These are phyloP conservation scores for Buxus sempervirens DNA, from an alignment of 164 flowering plant species.

Conservation along the genomic window DNA sequence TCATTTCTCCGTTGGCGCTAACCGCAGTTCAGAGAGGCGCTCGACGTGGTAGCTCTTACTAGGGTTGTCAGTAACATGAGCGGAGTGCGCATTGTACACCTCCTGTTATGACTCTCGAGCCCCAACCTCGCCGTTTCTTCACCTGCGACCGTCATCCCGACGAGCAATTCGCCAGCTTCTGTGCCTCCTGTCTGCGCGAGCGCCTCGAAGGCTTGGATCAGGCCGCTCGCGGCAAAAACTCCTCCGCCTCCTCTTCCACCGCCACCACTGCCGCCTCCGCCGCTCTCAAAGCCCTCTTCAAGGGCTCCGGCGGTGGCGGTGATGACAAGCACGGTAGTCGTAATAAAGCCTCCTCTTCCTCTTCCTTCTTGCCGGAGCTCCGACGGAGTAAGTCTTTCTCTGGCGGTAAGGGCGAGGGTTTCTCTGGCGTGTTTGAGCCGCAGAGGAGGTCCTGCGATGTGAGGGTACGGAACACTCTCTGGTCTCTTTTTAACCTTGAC, in stretches of 20 bases:
- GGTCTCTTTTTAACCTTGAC: conserved; percentile 54
- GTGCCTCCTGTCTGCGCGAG: conserved; percentile 82
- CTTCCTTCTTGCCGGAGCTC: conserved; percentile 55
- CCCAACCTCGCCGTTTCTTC: conserved; percentile 39
- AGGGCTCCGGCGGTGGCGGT: neutral
- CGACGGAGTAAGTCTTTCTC: conserved; percentile 79
- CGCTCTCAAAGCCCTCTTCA: conserved; percentile 18
- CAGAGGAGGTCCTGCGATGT: conserved; percentile 89
- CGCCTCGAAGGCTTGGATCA: conserved; percentile 64
- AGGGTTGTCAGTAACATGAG: conserved; percentile 10
- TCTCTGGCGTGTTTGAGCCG: conserved; percentile 63
- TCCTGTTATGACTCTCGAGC: conserved; percentile 24
- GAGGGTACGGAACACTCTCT: conserved; percentile 56
- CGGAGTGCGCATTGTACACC: conserved; percentile 16
- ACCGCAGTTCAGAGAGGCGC: neutral
- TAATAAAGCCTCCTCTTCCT: conserved; percentile 13
- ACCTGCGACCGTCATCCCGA: conserved; percentile 64
- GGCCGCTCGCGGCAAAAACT: conserved; percentile 5
- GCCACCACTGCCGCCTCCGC: conserved; percentile 10
- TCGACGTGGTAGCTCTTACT: neutral
- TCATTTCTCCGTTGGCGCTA: neutral
- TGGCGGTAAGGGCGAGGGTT: conserved; percentile 50
- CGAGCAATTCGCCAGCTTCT: conserved; percentile 71
- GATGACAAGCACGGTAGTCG: neutral
- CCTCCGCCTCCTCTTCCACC: conserved; percentile 13